Percentiles rank a stretch among this genome's conserved stretches.
Conservation (phyloP, 2,329 filamentous ascomycete species). For the Epichloe aotearoae region DNA sequence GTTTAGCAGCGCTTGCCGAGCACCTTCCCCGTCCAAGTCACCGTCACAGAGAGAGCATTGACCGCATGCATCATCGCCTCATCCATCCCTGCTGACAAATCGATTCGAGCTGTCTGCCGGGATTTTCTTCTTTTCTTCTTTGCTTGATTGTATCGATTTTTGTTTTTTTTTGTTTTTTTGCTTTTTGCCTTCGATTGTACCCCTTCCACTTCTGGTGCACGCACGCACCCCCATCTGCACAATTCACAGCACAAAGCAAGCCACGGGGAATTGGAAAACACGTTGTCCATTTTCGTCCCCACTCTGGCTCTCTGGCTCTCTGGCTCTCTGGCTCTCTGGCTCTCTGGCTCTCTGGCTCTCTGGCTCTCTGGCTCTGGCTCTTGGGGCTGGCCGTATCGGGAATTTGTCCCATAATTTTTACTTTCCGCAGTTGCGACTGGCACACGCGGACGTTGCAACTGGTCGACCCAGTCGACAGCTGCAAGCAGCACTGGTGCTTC, state of each 20-base stretch:
- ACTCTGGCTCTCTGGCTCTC: neutral
- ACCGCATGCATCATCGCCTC: too few species aligned
- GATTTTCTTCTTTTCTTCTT: too few species aligned
- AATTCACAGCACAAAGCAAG: neutral
- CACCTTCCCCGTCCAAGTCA: too few species aligned
- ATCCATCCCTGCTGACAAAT: too few species aligned
- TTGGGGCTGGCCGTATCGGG: neutral
- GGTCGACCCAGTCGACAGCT: neutral
- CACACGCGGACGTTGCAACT: neutral
- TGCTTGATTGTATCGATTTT: too few species aligned
- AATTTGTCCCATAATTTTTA: neutral
- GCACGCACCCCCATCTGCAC: neutral
- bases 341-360: neutral
- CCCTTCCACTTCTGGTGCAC: neutral
- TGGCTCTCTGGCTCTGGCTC: neutral
- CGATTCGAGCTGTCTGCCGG: too few species aligned
- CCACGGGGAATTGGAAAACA: neutral
- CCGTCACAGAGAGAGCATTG: too few species aligned
- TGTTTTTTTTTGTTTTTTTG: too few species aligned
- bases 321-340: too few species aligned
- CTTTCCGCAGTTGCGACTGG: neutral
- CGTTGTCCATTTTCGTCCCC: neutral
- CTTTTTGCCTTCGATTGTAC: neutral
- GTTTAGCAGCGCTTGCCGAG: too few species aligned
- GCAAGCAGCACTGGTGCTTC: neutral